A percentile compares a stretch with the other conserved stretches of the same genome.
Conservation (phyloP, 2,329 filamentous ascomycete species). For the Cladosporium sp. region DNA sequence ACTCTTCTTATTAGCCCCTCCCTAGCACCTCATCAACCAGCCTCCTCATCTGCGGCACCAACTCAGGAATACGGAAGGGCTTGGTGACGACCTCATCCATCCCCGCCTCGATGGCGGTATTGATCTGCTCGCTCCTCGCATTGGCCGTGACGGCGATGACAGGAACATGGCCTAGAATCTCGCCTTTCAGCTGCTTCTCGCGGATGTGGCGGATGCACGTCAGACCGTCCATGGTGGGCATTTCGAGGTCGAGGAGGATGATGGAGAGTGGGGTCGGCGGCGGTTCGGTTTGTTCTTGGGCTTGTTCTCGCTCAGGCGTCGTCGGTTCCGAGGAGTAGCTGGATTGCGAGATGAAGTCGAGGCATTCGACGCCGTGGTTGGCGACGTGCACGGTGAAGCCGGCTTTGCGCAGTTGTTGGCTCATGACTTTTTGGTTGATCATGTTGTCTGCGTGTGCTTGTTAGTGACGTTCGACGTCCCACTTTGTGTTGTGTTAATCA, state of each 20-base stretch:
- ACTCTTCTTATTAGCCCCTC: neutral
- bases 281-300: neutral
- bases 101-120: constrained; percentile 63
- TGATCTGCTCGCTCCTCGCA: constrained; percentile 67
- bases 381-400: constrained; percentile 36
- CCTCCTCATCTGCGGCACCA: constrained; percentile 31
- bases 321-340: constrained; percentile 14
- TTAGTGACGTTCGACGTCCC: constrained; percentile 12
- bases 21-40: constrained; percentile 22
- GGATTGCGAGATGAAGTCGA: constrained; percentile 21
- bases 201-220: constrained; percentile 66
- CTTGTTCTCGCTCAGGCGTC: constrained; percentile 3
- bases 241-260: constrained; percentile 74
- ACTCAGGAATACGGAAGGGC: constrained; percentile 53
- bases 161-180: constrained; percentile 60
- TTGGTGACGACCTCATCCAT: constrained; percentile 78
- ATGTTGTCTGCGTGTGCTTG: constrained; percentile 33
- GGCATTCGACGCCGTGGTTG: constrained; percentile 36
- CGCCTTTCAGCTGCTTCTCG: constrained; percentile 57
- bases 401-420: constrained; percentile 35
- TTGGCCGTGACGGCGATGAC: constrained; percentile 78
- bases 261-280: constrained; percentile 31
- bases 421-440: constrained; percentile 39
- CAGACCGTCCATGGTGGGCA: constrained; percentile 78
- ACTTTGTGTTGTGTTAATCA: constrained; percentile 3